Evolutionary conservation across 208 protist species (phyloP), one percentile per base, ranked within the genome.

Genomic region (Vickermania ingenoplastis): DNA sequence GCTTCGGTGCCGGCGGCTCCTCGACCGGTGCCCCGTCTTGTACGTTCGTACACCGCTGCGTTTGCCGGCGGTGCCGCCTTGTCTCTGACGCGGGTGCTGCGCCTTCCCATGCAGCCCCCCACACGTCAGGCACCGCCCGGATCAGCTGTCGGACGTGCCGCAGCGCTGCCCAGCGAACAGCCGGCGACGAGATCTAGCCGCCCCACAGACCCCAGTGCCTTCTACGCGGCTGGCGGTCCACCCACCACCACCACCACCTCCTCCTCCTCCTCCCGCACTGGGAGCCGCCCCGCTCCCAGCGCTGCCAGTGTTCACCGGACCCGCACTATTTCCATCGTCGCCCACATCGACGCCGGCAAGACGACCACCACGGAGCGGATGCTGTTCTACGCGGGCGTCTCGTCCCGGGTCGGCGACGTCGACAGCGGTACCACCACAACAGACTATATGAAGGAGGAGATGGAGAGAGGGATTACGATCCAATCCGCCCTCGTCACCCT

Each of bases 381-480:
- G 91, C 83, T 98, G 45, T 96, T 83, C 70, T 96, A 97, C 74
- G 69, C 89, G 1, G 92, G 92, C 30, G 76, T 80, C 26, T 78
- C 79, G 41, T 73, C 71, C 27, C 75, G 89, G 41, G 71, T 97
- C 27, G 96, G 94, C 56, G 94, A 98, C 25, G 96, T 99, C 2
- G 92, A 99, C 61, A 83, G 86, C 55, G 97, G 97, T 36, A 95
- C 95, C 61, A 98, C 97, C 1, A 95, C 97, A 3, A 98, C 92
- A 24, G 97, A 99, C 75, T 98, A 93, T 67, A 96, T 99, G 88
- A 80, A 94, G 53, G 79, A 98, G 69, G 97, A 99, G 76, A 80
- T 89, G 67, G 92, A 98, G 53, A 81, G 96, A 27, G 97, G 97
- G 21, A 99, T 99, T 62, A 99, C 97, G 0, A 98, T 99, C 57